Base-by-base conservation (phyloP, 176 grass and related monocot species). In the Cymbopogon citratus region DNA sequence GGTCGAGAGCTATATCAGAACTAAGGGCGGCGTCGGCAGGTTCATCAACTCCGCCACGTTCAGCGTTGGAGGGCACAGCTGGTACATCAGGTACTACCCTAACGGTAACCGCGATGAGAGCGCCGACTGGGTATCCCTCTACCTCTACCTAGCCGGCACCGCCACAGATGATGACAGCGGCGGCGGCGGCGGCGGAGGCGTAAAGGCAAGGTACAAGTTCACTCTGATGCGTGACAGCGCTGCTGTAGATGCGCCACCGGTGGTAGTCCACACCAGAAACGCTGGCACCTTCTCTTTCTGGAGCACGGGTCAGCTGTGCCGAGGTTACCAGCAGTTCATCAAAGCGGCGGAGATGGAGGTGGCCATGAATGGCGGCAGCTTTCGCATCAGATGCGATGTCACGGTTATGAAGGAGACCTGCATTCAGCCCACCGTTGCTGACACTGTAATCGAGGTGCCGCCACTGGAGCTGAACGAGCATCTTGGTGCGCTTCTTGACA, bases 131-230 rank as follows among this genome's bases (percentile, higher is more conserved):
- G 18, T 86, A 7, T 80, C 76, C 9, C 39, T 80, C 35, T 62
- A 46, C 51, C 76, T 86, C 11, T 18, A 23, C 10, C 66, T 86
- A n/a, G n/a, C n/a, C n/a, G n/a, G n/a, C n/a, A n/a, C n/a, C n/a
- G n/a, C n/a, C n/a, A n/a, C n/a, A n/a, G n/a, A n/a, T n/a, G n/a
- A n/a, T n/a, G n/a, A n/a, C n/a, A n/a, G n/a, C n/a, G n/a, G n/a
- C 52, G 7, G 3, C 49, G 14, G 4, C 5, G 7, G 5, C 12
- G 3, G 12, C 51, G 19, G 6, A 4, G 51, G 1, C 52, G 52
- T 57, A 19, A 57, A 57, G 52, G 52, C 51, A 19, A 54, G 16
- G 52, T 23, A 57, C 52, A 23, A 9, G 52, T 57, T 57, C 21
- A 57, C 16, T 23, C 21, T 57, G 21, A 10, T 57, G 21, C 7